Percentiles rank a stretch among this genome's conserved stretches.
Evolutionary conservation across 306 rosid genomes (phyloP).

Genomic region (Prosopis cineraria): DNA sequence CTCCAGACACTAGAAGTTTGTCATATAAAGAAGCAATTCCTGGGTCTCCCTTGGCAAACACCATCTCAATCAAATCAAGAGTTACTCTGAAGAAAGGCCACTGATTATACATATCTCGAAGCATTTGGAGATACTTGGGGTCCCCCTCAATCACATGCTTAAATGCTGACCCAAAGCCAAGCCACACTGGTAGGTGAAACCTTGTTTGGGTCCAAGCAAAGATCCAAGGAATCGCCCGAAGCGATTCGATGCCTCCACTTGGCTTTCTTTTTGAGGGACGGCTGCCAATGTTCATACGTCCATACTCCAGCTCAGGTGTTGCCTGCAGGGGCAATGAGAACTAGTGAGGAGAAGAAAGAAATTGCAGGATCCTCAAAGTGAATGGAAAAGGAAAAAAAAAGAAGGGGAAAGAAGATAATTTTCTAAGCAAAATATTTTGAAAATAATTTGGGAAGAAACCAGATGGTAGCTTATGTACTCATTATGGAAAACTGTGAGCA

Average conservation of each 20-base stretch:
- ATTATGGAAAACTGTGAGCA: too few relatives aligned
- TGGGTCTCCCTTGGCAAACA: background rate
- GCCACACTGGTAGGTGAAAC: constrained; percentile 4
- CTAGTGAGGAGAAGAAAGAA: background rate
- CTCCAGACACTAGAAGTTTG: background rate
- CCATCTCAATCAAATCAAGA: constrained; percentile 3
- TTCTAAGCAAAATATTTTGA: background rate
- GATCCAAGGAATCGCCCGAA: background rate
- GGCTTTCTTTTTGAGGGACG: constrained; percentile 1
- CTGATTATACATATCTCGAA: constrained; percentile 1
- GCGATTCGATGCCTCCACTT: background rate
- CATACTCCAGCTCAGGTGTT: constrained; percentile 3
- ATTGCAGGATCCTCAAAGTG: too few relatives aligned
- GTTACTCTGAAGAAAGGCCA: constrained; percentile 8
- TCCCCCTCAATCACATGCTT: background rate
- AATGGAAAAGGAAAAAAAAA: too few relatives aligned
- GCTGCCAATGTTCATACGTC: background rate
- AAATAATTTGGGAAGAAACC: background rate
- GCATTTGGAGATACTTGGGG: background rate
- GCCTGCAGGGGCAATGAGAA: background rate
- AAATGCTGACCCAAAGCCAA: constrained; percentile 1
- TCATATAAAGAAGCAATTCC: background rate
- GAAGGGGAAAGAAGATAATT: too few relatives aligned
- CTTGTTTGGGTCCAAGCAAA: constrained; percentile 1
- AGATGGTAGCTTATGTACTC: background rate